Conservation (phyloP, 1,139 yeast genomes). For the Diutina catenulata region DNA sequence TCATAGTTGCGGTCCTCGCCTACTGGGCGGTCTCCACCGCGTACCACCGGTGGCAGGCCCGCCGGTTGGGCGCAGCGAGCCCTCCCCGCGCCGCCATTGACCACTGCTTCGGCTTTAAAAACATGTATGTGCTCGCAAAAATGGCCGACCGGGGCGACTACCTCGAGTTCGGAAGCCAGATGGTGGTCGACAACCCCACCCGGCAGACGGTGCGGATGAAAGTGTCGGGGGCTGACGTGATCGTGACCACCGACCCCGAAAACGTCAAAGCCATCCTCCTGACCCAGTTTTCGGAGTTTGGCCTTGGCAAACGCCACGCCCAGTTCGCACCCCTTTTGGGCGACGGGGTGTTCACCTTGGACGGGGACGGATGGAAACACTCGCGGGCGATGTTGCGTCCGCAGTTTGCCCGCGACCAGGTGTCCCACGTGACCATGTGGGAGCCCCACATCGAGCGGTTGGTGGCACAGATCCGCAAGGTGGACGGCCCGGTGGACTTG, state of each 20-base stretch:
- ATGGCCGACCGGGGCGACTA: not conserved
- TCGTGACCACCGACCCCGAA: slow-evolving; percentile 3
- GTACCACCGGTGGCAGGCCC: no score
- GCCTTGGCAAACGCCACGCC: not conserved
- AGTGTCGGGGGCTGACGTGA: slow-evolving; percentile 13
- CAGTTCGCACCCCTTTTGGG: slow-evolving; percentile 3
- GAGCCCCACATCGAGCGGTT: not conserved
- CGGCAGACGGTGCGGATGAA: not conserved
- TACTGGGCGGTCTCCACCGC: no score
- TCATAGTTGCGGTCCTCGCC: no score
- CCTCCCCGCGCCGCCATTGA: no score
- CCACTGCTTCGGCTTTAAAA: not conserved
- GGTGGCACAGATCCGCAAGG: no score
- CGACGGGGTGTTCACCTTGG: slow-evolving; percentile 5
- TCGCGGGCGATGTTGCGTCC: slow-evolving; percentile 3
- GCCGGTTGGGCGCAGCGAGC: no score
- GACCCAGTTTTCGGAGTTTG: slow-evolving; percentile 2
- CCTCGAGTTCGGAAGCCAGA: not conserved
- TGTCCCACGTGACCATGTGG: not conserved
- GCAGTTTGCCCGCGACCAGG: slow-evolving; percentile 2
- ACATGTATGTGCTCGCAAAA: not conserved
- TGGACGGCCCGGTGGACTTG: not conserved
- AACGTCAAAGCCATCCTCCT: slow-evolving; percentile 5
- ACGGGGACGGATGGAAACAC: slow-evolving; percentile 5
- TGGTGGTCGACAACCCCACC: not conserved